Conservation (phyloP, 2,329 filamentous ascomycete species). For the Thermoascus crustaceus region DNA sequence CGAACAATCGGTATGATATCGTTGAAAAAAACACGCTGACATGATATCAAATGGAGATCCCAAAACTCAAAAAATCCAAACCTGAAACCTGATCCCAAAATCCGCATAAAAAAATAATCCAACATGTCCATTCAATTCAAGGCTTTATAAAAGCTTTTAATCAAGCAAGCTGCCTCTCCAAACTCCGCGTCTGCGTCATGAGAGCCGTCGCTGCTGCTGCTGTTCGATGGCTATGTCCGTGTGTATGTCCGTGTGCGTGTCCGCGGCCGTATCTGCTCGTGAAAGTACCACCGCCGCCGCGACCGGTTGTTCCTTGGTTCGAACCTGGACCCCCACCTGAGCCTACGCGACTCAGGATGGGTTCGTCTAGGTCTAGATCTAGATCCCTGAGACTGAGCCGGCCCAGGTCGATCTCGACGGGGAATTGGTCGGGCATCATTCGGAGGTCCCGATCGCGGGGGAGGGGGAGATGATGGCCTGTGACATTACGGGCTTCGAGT, state of each 20-base stretch:
- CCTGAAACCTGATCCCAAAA: no score
- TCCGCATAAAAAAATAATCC: not conserved
- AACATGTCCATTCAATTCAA: not conserved
- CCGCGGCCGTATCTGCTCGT: no score
- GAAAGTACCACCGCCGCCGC: not conserved
- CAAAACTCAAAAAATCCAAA: no score
- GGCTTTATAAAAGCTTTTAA: no score
- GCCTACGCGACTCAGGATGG: constrained; percentile 11
- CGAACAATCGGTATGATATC: no score
- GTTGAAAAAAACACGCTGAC: no score
- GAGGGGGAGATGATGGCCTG: constrained; percentile 13
- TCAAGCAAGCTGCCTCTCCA: constrained; percentile 33
- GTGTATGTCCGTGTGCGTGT: no score
- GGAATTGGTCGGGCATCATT: constrained; percentile 17
- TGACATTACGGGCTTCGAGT: constrained; percentile 12
- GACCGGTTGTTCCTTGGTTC: not conserved
- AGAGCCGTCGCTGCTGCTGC: constrained; percentile 19
- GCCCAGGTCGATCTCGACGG: constrained; percentile 21
- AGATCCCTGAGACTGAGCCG: constrained; percentile 14
- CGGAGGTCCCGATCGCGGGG: constrained; percentile 16
- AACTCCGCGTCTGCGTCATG: constrained; percentile 25
- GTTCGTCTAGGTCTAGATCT: constrained; percentile 14
- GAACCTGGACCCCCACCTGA: constrained; percentile 9
- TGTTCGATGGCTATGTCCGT: constrained; percentile 18
- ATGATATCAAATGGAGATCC: no score